phyloP scores from a whole-genome alignment of 768 basidiomycete species.

The Lyophyllum semitale region DNA sequence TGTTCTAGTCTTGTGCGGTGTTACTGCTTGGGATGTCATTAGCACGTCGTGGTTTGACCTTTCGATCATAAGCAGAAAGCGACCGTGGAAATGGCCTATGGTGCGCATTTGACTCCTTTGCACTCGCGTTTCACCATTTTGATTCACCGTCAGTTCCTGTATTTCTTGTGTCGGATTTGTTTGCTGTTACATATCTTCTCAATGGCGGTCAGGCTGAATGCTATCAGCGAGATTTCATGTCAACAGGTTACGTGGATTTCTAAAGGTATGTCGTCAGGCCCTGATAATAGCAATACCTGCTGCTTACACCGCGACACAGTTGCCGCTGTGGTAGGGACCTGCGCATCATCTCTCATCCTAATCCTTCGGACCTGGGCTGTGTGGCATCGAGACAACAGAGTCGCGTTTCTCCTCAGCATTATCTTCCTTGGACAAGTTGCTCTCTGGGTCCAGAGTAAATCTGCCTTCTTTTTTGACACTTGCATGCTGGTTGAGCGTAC shows the following conservation, averaged over 20 bases:
- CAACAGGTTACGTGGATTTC: conserved; percentile 33
- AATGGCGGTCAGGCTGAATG: conserved; percentile 33
- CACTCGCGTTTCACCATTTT: neutral
- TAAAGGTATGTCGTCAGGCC: conserved; percentile 25
- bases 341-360: conserved; percentile 32
- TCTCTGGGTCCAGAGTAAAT: conserved; percentile 34
- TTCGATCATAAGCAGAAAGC: conserved; percentile 29
- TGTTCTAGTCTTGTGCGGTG: conserved; percentile 29
- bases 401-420: conserved; percentile 21
- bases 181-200: conserved; percentile 36
- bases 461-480: too few relatives aligned
- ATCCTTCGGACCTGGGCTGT: conserved; percentile 34
- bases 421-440: conserved; percentile 31
- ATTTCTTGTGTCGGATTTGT: conserved; percentile 31
- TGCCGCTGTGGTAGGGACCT: conserved; percentile 33
- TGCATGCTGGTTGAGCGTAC: too few relatives aligned
- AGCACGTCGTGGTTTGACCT: conserved; percentile 32
- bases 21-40: conserved; percentile 33
- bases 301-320: conserved; percentile 17
- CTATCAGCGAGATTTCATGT: conserved; percentile 33
- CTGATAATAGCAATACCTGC: neutral
- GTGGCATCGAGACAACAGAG: conserved; percentile 29
- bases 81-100: conserved; percentile 36
- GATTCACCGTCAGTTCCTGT: conserved; percentile 24
- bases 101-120: conserved; percentile 13